Conservation (phyloP, 106 monocot genomes). For the Gastrodia elata region DNA sequence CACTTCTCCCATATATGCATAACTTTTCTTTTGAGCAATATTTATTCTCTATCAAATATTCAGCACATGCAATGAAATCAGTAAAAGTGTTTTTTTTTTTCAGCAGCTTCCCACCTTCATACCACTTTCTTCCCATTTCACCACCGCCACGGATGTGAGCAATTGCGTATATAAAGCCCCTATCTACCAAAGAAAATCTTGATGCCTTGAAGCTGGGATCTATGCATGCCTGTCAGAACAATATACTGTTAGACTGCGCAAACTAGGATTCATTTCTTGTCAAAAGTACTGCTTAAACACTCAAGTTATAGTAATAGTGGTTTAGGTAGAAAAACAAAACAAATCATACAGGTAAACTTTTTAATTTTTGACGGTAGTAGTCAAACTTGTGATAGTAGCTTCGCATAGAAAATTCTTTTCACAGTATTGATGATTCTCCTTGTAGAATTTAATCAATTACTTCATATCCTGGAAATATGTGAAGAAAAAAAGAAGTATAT, state of each 20-base stretch:
- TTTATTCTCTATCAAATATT: conserved; percentile 74
- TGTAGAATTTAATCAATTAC: neutral
- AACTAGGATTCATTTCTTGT: neutral
- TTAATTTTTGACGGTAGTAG: neutral
- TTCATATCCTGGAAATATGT: neutral
- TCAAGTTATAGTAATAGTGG: neutral
- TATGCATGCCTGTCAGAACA: conserved; percentile 39
- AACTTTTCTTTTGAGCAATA: conserved; percentile 81
- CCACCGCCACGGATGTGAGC: conserved; percentile 91
- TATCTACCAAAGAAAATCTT: conserved; percentile 60
- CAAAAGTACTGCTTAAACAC: neutral
- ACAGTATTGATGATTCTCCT: neutral
- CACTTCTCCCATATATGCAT: conserved; percentile 91
- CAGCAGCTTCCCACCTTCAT: conserved; percentile 78
- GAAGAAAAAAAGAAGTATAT: neutral
- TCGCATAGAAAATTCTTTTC: neutral
- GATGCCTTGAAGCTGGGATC: conserved; percentile 67
- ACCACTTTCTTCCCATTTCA: conserved; percentile 89
- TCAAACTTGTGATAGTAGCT: neutral
- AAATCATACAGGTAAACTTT: neutral
- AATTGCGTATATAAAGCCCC: conserved; percentile 78
- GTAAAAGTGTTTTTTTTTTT: conserved; percentile 77
- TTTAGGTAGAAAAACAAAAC: neutral
- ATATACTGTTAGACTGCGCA: neutral
- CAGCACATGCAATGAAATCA: conserved; percentile 88